Evolutionary conservation across 805 yeast genomes (phyloP).

Genomic region (Ogataea neopini): DNA sequence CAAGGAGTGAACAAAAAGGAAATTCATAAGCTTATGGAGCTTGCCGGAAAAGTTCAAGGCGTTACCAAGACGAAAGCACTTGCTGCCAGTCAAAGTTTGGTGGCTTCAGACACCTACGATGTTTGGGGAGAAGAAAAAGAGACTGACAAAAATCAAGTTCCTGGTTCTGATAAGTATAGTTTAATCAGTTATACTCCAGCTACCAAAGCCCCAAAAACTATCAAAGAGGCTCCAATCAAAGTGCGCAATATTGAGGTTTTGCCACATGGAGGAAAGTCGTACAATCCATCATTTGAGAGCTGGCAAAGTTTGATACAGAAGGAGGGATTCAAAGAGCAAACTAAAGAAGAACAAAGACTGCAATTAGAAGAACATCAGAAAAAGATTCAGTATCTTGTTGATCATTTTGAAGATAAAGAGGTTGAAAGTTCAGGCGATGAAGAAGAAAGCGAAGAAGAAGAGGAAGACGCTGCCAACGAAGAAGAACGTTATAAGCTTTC

Average conservation of each 20-base stretch:
- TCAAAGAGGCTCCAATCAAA: conserved; percentile 51
- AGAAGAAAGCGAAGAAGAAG: conserved; percentile 41
- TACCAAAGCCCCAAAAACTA: conserved; percentile 54
- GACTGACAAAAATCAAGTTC: conserved; percentile 41
- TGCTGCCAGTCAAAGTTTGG: conserved; percentile 64
- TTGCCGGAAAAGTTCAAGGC: conserved; percentile 73
- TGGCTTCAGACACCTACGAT: conserved; percentile 54
- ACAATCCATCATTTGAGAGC: conserved; percentile 81
- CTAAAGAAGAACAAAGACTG: conserved; percentile 63
- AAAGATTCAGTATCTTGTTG: conserved; percentile 65
- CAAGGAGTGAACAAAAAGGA: conserved; percentile 69
- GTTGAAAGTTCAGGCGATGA: conserved; percentile 45
- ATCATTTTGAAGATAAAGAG: conserved; percentile 59
- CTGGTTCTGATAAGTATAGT: conserved; percentile 30
- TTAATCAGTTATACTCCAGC: conserved; percentile 51
- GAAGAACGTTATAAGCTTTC: conserved; percentile 51
- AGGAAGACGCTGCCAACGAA: conserved; percentile 35
- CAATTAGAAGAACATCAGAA: conserved; percentile 62
- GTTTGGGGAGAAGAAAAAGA: conserved; percentile 56
- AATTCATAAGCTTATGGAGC: conserved; percentile 62
- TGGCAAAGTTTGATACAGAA: conserved; percentile 74
- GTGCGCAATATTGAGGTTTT: conserved; percentile 51
- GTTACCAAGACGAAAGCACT: conserved; percentile 51
- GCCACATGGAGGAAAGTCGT: conserved; percentile 89
- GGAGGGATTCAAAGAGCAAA: conserved; percentile 67